Percentiles rank a stretch among this genome's conserved stretches.
Evolutionary conservation across 2,329 filamentous ascomycete genomes (phyloP).

Genomic region (Cladophialophora yegresii): DNA sequence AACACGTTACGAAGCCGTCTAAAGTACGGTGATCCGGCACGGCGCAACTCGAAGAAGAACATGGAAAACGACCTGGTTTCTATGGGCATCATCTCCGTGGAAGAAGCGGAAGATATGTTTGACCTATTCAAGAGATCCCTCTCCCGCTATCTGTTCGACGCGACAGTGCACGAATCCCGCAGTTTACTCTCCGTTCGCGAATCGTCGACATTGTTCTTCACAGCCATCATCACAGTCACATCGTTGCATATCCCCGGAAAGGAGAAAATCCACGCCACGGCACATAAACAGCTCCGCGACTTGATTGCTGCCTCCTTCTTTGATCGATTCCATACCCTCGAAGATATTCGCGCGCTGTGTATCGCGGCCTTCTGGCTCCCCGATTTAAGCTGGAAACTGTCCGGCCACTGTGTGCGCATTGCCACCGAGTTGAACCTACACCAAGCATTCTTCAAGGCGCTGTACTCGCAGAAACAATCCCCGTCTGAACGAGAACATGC

Average conservation of each 20-base stretch:
- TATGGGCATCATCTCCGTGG: conserved; percentile 29
- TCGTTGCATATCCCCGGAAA: conserved; percentile 60
- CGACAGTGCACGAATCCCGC: conserved; percentile 53
- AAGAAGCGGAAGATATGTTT: conserved; percentile 35
- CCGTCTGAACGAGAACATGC: conserved; percentile 28
- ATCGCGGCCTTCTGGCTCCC: conserved; percentile 65
- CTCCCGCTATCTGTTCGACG: conserved; percentile 36
- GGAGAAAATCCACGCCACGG: conserved; percentile 55
- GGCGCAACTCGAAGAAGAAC: conserved; percentile 33
- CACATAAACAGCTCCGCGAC: conserved; percentile 60
- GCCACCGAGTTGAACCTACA: conserved; percentile 61
- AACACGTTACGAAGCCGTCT: conserved; percentile 34
- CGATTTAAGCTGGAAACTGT: conserved; percentile 64
- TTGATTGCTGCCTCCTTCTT: conserved; percentile 61
- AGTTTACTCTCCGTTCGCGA: conserved; percentile 57
- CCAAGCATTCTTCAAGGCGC: conserved; percentile 55
- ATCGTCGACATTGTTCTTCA: conserved; percentile 58
- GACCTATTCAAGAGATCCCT: conserved; percentile 34
- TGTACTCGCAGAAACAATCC: conserved; percentile 51
- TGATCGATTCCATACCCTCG: conserved; percentile 58
- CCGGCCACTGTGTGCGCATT: conserved; percentile 60
- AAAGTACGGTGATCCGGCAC: conserved; percentile 31
- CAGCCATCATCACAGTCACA: conserved; percentile 59
- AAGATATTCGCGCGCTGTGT: conserved; percentile 61
- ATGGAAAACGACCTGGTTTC: conserved; percentile 36